Conservation (phyloP, 805 yeast species). For the Candida nemodendra region DNA sequence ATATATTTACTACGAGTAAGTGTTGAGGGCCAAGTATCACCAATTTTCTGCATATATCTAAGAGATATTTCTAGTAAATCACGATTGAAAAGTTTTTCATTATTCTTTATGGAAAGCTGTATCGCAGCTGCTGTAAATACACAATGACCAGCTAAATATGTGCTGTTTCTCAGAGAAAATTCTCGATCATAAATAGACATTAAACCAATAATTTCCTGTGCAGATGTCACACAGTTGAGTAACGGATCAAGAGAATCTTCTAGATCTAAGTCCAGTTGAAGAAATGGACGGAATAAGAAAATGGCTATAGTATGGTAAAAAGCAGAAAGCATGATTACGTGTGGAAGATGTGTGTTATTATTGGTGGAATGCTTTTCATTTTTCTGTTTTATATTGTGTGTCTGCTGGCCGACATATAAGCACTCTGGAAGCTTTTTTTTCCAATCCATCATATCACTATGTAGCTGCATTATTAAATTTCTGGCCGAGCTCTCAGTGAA, state of each 20-base stretch:
- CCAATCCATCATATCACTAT: background rate
- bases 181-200: background rate
- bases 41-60: background rate
- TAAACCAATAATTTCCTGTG: too few species aligned
- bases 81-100: background rate
- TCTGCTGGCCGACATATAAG: too few species aligned
- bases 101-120: background rate
- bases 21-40: constrained; percentile 3
- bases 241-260: background rate
- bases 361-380: background rate
- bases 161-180: background rate
- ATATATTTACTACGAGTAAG: background rate
- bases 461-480: background rate
- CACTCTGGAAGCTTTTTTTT: background rate
- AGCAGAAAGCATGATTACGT: background rate
- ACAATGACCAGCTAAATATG: constrained; percentile 2
- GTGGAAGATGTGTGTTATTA: background rate
- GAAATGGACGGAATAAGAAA: constrained; percentile 4
- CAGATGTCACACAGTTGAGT: too few species aligned
- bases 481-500: background rate
- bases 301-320: constrained; percentile 2
- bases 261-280: background rate
- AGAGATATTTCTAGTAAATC: background rate
- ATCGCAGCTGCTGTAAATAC: constrained; percentile 4
- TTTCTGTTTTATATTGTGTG: too few species aligned